Percentiles rank a stretch among this genome's conserved stretches.
phyloP scores from a whole-genome alignment of 495 filamentous ascomycete species.

The Neurospora africana region DNA sequence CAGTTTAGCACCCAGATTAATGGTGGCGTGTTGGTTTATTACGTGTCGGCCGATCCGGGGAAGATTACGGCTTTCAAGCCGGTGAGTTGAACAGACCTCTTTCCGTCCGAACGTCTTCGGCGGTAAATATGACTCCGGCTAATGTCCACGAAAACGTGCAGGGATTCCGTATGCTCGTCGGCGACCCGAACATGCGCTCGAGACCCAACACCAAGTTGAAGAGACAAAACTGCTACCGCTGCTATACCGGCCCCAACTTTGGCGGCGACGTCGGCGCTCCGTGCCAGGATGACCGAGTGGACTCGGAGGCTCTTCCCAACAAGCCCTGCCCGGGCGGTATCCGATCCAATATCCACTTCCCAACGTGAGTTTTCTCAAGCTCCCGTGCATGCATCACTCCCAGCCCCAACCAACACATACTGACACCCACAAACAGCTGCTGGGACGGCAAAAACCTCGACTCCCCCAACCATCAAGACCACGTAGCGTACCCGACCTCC shows the following conservation, averaged over 20 bases:
- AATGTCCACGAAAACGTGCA: conserved; percentile 4
- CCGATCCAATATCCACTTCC: conserved; percentile 43
- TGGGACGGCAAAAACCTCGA: conserved; percentile 47
- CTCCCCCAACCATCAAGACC: conserved; percentile 42
- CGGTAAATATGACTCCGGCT: background rate
- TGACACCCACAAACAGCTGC: conserved; percentile 26
- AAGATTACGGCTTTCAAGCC: conserved; percentile 44
- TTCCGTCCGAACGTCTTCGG: too few species aligned
- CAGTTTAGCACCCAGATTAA: conserved; percentile 36
- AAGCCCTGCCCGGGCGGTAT: conserved; percentile 37
- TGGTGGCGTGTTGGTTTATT: conserved; percentile 44
- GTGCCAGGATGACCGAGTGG: conserved; percentile 29
- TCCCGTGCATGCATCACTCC: background rate
- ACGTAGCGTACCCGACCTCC: conserved; percentile 33
- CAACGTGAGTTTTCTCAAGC: conserved; percentile 23
- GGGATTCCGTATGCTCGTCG: conserved; percentile 46
- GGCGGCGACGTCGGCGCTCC: conserved; percentile 34
- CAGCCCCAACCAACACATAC: background rate
- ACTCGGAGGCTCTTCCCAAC: conserved; percentile 29
- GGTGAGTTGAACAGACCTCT: conserved; percentile 15
- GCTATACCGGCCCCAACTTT: conserved; percentile 41
- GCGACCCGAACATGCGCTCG: conserved; percentile 34
- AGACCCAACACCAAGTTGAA: conserved; percentile 26
- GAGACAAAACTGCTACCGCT: conserved; percentile 38
- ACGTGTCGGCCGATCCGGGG: conserved; percentile 41